A percentile compares a stretch with the other conserved stretches of the same genome.
These are phyloP conservation scores for Oryza rufipogon DNA, from an alignment of 176 grass and related monocot species.

Conservation along the genomic window DNA sequence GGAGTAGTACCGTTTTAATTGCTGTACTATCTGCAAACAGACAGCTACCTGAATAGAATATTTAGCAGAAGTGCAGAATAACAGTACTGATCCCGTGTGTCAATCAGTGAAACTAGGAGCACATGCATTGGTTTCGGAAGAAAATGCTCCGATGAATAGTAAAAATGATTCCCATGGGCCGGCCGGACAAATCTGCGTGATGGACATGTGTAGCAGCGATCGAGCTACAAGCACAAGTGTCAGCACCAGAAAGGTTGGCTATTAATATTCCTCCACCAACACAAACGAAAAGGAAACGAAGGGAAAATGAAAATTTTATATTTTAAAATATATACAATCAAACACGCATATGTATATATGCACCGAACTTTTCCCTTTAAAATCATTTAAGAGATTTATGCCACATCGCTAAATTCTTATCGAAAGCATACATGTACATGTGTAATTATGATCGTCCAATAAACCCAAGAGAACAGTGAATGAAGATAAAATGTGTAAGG, in stretches of 20 bases:
- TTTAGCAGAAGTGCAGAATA: not conserved
- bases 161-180: not conserved
- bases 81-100: not conserved
- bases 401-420: no score
- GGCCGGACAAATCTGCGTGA: not conserved
- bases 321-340: no score
- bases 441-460: no score
- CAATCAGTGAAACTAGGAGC: not conserved
- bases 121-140: not conserved
- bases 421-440: no score
- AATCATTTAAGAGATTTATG: no score
- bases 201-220: slow-evolving; percentile 14
- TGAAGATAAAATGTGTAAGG: no score
- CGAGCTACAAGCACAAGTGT: not conserved
- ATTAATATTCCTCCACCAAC: slow-evolving; percentile 5
- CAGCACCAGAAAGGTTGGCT: not conserved
- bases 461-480: no score
- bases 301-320: not conserved
- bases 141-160: not conserved
- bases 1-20: no score
- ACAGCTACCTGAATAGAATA: not conserved
- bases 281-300: not conserved
- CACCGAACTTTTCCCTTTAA: no score
- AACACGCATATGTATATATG: no score
- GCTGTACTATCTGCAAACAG: no score